A percentile compares a stretch with the other conserved stretches of the same genome.
phyloP scores from a whole-genome alignment of 305 asterid genomes.

The Ilex paraguariensis region DNA sequence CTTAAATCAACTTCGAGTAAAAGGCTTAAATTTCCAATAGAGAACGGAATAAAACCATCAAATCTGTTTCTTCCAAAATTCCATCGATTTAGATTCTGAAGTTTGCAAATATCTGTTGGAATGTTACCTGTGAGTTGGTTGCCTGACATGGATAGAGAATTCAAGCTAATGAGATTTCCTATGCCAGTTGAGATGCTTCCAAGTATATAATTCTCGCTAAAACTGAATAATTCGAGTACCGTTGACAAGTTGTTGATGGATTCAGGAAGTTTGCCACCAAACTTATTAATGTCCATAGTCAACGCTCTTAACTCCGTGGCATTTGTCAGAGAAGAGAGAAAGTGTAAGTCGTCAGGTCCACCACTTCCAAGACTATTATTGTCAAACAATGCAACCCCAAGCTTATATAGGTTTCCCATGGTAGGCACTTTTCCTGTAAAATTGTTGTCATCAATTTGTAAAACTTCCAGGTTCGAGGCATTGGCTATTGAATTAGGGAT shows the following conservation, averaged over 20 bases:
- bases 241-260: not conserved
- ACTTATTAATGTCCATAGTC: slow-evolving; percentile 8
- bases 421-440: not conserved
- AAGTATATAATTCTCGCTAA: not conserved
- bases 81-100: not conserved
- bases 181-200: not conserved
- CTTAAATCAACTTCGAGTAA: not conserved
- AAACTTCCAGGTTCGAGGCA: not conserved
- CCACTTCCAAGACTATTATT: not conserved
- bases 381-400: not conserved
- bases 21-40: not conserved
- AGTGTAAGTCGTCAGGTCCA: slow-evolving; percentile 12
- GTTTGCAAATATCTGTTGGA: not conserved
- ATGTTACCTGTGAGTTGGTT: not conserved
- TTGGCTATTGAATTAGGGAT: slow-evolving; percentile 6
- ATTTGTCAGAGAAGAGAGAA: slow-evolving; percentile 12
- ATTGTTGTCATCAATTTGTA: not conserved
- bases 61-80: not conserved
- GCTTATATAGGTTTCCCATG: not conserved
- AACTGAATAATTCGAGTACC: not conserved
- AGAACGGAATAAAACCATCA: not conserved
- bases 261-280: not conserved
- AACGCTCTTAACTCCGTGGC: slow-evolving; percentile 2
- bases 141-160: fast-evolving
- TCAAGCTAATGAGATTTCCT: not conserved